Evolutionary conservation across 768 basidiomycete species (phyloP).

Genomic region (Psilocybe azurescens): DNA sequence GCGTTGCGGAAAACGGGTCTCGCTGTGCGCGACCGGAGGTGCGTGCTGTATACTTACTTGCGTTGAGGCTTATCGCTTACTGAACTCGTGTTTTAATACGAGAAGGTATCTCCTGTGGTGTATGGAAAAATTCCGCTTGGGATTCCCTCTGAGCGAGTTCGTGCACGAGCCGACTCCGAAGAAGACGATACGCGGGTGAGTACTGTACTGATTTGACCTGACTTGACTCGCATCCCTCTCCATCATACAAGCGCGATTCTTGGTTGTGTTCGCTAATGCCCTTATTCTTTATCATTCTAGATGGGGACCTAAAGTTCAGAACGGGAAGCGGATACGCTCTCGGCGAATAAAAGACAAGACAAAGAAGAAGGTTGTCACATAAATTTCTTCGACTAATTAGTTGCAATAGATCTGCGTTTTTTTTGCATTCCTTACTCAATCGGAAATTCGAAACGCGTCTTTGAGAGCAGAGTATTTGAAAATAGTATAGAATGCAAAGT

Average conservation of each 20-base stretch:
- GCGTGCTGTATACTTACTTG: slow-evolving; percentile 23
- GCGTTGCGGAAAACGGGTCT: slow-evolving; percentile 72
- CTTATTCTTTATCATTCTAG: slow-evolving; percentile 37
- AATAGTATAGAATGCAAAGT: too few relatives aligned
- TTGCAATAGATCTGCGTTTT: slow-evolving; percentile 2
- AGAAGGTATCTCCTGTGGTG: slow-evolving; percentile 84
- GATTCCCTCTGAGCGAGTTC: slow-evolving; percentile 58
- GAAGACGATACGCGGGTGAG: slow-evolving; percentile 83
- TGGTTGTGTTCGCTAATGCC: neutral
- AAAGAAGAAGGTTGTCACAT: slow-evolving; percentile 15
- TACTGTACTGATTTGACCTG: slow-evolving; percentile 17
- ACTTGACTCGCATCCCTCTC: neutral
- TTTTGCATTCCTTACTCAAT: neutral
- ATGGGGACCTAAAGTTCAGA: slow-evolving; percentile 76
- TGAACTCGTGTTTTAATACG: neutral
- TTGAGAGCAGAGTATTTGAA: neutral
- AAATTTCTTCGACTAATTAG: slow-evolving; percentile 11
- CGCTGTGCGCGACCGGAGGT: slow-evolving; percentile 74
- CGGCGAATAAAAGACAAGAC: slow-evolving; percentile 47
- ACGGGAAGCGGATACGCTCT: slow-evolving; percentile 78
- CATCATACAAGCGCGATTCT: too few relatives aligned
- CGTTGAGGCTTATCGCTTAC: neutral
- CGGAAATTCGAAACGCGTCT: neutral
- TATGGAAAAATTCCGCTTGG: slow-evolving; percentile 78
- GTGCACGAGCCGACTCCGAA: slow-evolving; percentile 70